Evolutionary conservation across 2,329 filamentous ascomycete genomes (phyloP).

Genomic region (Elsinoe perseae): DNA sequence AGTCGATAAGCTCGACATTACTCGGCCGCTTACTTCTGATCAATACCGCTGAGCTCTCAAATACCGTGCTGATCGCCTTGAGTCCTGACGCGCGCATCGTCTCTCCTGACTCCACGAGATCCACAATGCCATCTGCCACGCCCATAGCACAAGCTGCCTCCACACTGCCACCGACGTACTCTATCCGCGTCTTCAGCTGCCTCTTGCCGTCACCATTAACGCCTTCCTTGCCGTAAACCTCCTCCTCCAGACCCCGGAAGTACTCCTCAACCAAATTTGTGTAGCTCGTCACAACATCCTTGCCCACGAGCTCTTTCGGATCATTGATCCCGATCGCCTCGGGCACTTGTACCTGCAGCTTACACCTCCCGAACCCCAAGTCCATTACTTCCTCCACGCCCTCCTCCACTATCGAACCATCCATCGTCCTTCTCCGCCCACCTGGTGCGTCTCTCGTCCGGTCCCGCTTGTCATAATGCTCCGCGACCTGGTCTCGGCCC

Average conservation of each 20-base stretch:
- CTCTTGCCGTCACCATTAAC: slow-evolving; percentile 36
- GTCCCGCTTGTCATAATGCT: slow-evolving; percentile 54
- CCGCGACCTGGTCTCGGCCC: slow-evolving; percentile 82
- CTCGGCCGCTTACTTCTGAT: slow-evolving; percentile 83
- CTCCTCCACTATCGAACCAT: slow-evolving; percentile 7
- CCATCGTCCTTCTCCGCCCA: not conserved
- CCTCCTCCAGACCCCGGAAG: slow-evolving; percentile 67
- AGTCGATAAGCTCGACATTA: slow-evolving; percentile 69
- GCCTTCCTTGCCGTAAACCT: slow-evolving; percentile 33
- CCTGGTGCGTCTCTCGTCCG: slow-evolving; percentile 42
- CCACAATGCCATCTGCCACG: slow-evolving; percentile 93
- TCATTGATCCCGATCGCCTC: slow-evolving; percentile 66
- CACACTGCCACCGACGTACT: slow-evolving; percentile 91
- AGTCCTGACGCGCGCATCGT: slow-evolving; percentile 96
- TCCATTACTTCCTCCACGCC: slow-evolving; percentile 80
- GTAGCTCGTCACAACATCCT: slow-evolving; percentile 93
- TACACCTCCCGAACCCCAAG: slow-evolving; percentile 82
- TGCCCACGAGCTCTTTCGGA: slow-evolving; percentile 74
- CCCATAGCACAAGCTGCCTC: slow-evolving; percentile 94
- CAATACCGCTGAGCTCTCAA: slow-evolving; percentile 78
- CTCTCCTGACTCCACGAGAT: slow-evolving; percentile 98
- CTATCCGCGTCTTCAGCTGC: slow-evolving; percentile 78
- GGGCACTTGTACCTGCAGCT: slow-evolving; percentile 93
- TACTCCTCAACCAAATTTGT: slow-evolving; percentile 75
- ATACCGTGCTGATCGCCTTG: slow-evolving; percentile 87